Conservation (phyloP, 306 rosid genomes). For the Sophora flavescens region DNA sequence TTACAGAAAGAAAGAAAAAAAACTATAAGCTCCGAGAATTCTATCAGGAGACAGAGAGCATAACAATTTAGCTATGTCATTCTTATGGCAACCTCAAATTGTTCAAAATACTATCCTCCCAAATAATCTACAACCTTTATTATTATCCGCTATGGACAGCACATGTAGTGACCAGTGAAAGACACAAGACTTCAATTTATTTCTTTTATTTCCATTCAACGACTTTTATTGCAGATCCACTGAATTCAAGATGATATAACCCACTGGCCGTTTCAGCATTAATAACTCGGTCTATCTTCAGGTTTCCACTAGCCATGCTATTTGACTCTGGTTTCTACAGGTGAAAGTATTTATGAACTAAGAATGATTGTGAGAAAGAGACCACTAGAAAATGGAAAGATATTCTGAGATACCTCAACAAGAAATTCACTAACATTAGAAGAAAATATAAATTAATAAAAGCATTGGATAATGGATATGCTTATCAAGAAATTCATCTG, state of each 20-base stretch:
- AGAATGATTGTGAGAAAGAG: slow-evolving; percentile 30
- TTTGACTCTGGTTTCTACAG: slow-evolving; percentile 10
- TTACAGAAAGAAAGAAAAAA: not conserved
- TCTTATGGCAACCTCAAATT: slow-evolving; percentile 1
- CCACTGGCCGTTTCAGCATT: slow-evolving; percentile 3
- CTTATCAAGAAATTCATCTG: not conserved
- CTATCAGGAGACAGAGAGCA: not conserved
- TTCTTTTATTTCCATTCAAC: not conserved
- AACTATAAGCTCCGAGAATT: slow-evolving; percentile 18
- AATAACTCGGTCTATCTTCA: slow-evolving; percentile 11
- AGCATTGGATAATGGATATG: slow-evolving; percentile 6
- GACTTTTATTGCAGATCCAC: not conserved
- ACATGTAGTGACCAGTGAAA: slow-evolving; percentile 2
- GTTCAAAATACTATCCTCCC: slow-evolving; percentile 1
- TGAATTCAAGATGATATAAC: slow-evolving; percentile 10
- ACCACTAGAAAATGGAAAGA: slow-evolving; percentile 4
- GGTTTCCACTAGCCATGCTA: not conserved
- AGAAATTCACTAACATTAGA: not conserved
- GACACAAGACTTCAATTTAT: not conserved
- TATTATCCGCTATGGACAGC: not conserved
- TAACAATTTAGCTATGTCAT: not conserved
- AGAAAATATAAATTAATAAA: not conserved
- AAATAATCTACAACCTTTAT: slow-evolving; percentile 34
- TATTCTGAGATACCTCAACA: not conserved
- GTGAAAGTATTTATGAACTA: slow-evolving; percentile 20